Percentiles rank a stretch among this genome's conserved stretches.
Conservation (phyloP, 2,329 filamentous ascomycete genomes). For the Didymella sp. region DNA sequence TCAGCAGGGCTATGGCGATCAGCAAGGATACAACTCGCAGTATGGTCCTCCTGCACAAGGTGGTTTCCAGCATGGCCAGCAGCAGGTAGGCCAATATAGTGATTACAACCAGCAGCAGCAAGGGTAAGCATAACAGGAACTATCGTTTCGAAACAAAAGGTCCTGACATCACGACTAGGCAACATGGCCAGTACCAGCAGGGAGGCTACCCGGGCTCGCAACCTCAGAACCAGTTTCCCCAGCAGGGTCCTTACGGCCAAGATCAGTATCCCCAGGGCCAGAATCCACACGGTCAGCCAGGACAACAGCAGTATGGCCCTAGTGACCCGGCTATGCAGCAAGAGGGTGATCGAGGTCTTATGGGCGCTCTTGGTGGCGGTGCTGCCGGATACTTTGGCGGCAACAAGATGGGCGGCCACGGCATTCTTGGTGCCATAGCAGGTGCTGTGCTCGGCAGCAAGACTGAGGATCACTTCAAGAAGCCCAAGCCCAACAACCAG, state of each 20-base stretch:
- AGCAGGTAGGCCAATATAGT: conserved; percentile 39
- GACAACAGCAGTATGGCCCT: conserved; percentile 50
- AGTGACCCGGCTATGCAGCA: conserved; percentile 56
- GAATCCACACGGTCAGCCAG: conserved; percentile 46
- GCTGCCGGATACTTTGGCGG: conserved; percentile 64
- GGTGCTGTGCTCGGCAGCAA: conserved; percentile 65
- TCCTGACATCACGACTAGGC: conserved; percentile 27
- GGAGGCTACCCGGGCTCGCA: conserved; percentile 42
- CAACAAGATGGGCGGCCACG: conserved; percentile 62
- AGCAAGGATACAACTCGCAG: conserved; percentile 40
- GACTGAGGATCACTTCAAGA: conserved; percentile 62
- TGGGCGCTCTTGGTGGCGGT: conserved; percentile 64
- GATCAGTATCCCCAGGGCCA: conserved; percentile 48
- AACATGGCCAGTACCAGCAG: conserved; percentile 38
- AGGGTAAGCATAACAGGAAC: conserved; percentile 35
- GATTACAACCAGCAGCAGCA: conserved; percentile 44
- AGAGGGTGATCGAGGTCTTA: conserved; percentile 64
- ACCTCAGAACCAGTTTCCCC: conserved; percentile 49
- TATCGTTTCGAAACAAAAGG: conserved; percentile 22
- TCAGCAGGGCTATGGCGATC: conserved; percentile 45
- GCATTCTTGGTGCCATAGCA: conserved; percentile 63
- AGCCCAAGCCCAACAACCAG: conserved; percentile 34
- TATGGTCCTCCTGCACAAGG: conserved; percentile 58
- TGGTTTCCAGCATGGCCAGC: conserved; percentile 57
- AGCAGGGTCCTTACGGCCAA: conserved; percentile 51